These are phyloP conservation scores for Trypanosoma boissoni DNA, from an alignment of 208 protist genomes.

Conservation along the genomic window DNA sequence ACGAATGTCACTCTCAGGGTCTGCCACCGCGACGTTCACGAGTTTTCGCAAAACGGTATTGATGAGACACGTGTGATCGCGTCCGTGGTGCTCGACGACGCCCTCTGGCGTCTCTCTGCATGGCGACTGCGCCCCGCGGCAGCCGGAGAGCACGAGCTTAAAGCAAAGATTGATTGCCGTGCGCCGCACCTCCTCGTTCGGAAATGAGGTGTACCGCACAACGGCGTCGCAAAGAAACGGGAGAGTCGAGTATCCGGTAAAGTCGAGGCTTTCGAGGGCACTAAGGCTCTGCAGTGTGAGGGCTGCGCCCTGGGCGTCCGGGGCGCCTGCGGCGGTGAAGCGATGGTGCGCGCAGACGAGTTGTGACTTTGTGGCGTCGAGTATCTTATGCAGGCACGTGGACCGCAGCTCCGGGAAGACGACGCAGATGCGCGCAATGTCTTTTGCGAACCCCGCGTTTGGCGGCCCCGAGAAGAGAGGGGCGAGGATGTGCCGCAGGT, in stretches of 20 bases:
- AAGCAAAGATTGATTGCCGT: constrained; percentile 87
- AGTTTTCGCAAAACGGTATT: constrained; percentile 72
- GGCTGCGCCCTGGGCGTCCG: constrained; percentile 27
- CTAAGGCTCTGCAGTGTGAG: constrained; percentile 60
- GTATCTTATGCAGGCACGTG: constrained; percentile 83
- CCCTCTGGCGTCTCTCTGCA: constrained; percentile 62
- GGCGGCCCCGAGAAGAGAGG: constrained; percentile 71
- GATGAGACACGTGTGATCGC: constrained; percentile 81
- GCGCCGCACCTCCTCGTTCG: constrained; percentile 83
- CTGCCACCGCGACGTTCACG: constrained; percentile 81
- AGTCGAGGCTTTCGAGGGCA: constrained; percentile 74
- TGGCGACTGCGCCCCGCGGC: constrained; percentile 49
- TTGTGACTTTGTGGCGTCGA: constrained; percentile 75
- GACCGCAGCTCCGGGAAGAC: constrained; percentile 88
- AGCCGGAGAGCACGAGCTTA: constrained; percentile 83
- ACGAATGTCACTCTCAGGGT: constrained; percentile 87
- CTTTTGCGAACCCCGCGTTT: constrained; percentile 68
- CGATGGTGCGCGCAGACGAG: constrained; percentile 30
- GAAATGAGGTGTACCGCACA: constrained; percentile 71
- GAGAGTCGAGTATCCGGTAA: constrained; percentile 85
- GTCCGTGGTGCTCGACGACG: constrained; percentile 76
- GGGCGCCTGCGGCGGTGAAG: constrained; percentile 1
- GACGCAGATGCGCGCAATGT: constrained; percentile 82
- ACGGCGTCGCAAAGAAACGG: constrained; percentile 83
- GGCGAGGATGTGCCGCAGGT: constrained; percentile 68